These are phyloP conservation scores for Fusarium penzigii DNA, from an alignment of 2,329 filamentous ascomycete genomes.

Conservation along the genomic window DNA sequence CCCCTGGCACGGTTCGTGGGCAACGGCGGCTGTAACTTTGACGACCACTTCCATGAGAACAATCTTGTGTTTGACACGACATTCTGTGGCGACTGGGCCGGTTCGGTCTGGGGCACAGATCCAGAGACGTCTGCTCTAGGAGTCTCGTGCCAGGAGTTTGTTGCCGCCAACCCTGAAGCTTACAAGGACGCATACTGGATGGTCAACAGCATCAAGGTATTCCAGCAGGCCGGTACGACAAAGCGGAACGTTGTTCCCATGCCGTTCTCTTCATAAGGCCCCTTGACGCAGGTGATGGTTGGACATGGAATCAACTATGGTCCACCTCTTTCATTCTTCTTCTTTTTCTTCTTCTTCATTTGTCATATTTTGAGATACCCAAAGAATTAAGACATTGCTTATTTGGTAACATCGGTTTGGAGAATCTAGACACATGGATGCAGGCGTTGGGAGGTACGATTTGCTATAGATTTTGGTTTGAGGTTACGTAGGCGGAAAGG, in stretches of 20 bases:
- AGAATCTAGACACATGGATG: background rate
- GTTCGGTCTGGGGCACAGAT: constrained; percentile 62
- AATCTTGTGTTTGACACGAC: constrained; percentile 80
- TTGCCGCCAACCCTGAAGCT: constrained; percentile 66
- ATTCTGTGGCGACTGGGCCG: constrained; percentile 89
- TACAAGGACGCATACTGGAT: constrained; percentile 78
- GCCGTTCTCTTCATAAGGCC: background rate
- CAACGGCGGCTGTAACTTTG: constrained; percentile 69
- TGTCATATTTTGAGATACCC: constrained; percentile 2
- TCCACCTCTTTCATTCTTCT: too few relatives aligned
- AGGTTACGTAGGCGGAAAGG: too few relatives aligned
- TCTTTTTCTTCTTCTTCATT: too few relatives aligned
- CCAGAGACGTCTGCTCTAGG: constrained; percentile 61
- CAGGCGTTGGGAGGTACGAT: background rate
- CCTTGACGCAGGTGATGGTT: background rate
- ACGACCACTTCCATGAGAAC: constrained; percentile 68
- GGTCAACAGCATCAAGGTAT: constrained; percentile 72
- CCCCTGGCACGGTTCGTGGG: constrained; percentile 70
- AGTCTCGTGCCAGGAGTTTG: constrained; percentile 69
- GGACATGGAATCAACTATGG: too few relatives aligned
- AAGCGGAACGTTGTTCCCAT: background rate
- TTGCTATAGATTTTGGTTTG: background rate
- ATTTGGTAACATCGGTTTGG: background rate
- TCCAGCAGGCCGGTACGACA: constrained; percentile 27
- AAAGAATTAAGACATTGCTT: background rate